A percentile compares a stretch with the other conserved stretches of the same genome.
Evolutionary conservation across 2,329 filamentous ascomycete species (phyloP).

Genomic region (Fonsecaea erecta): DNA sequence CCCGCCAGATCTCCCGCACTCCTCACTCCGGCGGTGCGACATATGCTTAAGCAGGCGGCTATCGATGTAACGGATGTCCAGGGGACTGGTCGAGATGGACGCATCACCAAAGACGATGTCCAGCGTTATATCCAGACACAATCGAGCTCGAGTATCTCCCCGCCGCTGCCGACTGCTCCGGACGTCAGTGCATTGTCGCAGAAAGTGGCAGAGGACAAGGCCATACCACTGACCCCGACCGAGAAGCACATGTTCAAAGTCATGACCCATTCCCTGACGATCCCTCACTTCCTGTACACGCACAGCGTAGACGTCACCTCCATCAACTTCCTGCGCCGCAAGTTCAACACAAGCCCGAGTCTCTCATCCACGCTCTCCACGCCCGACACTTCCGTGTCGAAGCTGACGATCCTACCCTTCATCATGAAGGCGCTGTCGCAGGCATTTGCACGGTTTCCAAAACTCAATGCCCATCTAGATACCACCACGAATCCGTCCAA

Average conservation of each 20-base stretch:
- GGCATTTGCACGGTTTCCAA: conserved; percentile 76
- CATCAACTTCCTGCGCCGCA: conserved; percentile 68
- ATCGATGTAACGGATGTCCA: conserved; percentile 59
- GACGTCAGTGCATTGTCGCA: neutral
- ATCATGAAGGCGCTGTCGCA: conserved; percentile 93
- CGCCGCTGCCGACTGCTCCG: conserved; percentile 43
- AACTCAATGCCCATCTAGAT: conserved; percentile 86
- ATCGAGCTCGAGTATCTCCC: conserved; percentile 31
- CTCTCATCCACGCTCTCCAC: conserved; percentile 40
- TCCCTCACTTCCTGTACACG: conserved; percentile 94
- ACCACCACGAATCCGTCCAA: conserved; percentile 61
- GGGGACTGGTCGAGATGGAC: conserved; percentile 86
- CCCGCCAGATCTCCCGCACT: neutral
- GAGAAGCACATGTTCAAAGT: conserved; percentile 95
- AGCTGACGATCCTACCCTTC: conserved; percentile 89
- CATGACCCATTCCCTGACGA: conserved; percentile 89
- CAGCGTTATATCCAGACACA: conserved; percentile 64
- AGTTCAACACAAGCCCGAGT: conserved; percentile 39
- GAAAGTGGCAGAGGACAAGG: conserved; percentile 33
- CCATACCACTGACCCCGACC: conserved; percentile 68
- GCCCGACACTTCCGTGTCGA: conserved; percentile 54
- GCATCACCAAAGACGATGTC: conserved; percentile 92
- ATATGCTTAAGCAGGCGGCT: conserved; percentile 71
- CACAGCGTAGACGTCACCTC: conserved; percentile 83
- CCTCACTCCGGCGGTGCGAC: conserved; percentile 82